Evolutionary conservation across 1,284 basidiomycete species (phyloP), one percentile per base, ranked within the genome.

Genomic region (Sporisorium graminicola): DNA sequence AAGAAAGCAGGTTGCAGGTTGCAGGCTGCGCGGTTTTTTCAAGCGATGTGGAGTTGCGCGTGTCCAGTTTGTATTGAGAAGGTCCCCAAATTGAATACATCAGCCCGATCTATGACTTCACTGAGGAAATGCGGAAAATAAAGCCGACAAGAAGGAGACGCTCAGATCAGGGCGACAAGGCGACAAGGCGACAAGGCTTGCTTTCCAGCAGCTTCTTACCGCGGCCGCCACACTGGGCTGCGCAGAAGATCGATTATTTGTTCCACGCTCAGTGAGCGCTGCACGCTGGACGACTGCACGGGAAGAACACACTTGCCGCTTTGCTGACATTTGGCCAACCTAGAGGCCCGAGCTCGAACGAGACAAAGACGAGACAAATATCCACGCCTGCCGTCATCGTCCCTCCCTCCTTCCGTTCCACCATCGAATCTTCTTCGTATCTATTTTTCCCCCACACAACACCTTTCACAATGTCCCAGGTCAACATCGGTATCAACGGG

Each of bases 401-500:
- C 44, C 5, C 29, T 58, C 14, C 58, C 54, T 62, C 24, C 61
- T 60, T 70, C 58, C 37, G 9, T 53, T 64, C 67, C 67, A 64
- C 58, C 67, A 70, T 64, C 64, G 60, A 60, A 59, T 43, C 52
- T 47, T 55, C 58, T 51, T 43, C 47, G 47, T 49, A 67, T 60
- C 58, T 47, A 57, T 42, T 43, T 47, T 37, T 37, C 35, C 43
- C 43, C 46, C 62, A 59, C 57, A 49, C 56, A 59, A 64, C 53
- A 53, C 56, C 33, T 6, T 44, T 46, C 56, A 75, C 27, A 68
- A 78, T 78, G 77, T 69, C 77, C 29, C 74, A 72, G 61, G 75
- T 81, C 61, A 65, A 71, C 62, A 74, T 82, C 61, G 81, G 81
- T 67, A 82, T 82, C 74, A 82, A 82, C 81, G 81, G 81, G 77